Base-by-base conservation (phyloP, 257 asterid species). In the Handroanthus guayacan region DNA sequence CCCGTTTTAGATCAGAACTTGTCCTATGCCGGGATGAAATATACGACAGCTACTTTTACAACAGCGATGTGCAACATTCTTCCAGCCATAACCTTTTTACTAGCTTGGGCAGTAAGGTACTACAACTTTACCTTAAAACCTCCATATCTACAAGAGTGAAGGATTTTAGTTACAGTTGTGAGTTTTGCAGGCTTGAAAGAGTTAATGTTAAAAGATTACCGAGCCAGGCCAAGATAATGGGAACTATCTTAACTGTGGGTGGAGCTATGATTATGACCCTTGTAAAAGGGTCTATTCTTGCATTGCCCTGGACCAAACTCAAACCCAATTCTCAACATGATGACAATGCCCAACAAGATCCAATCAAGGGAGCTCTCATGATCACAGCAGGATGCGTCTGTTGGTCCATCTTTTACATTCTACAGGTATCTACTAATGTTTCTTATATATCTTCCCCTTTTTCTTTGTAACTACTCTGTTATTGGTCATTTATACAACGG, bases 201-300 rank as follows among this genome's bases (percentile, higher is more conserved):
- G 92, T 91, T 83, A 78, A 81, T 34, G 34, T 89, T 9, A 82
- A 75, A 52, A 82, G 74, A 61, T 2, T 86, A n/a, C 85, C 25
- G 2, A 84, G 90, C 74, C 89, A 86, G 36, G 89, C 89, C n/a
- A 91, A 93, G 75, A 80, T 88, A 7, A 6, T 81, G n/a, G 97
- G 98, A n/a, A 93, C 97, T 6, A 12, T 87, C 9, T 75, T 85
- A 2, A 88, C 91, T 0, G 76, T 88, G 17, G 86, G 92, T 41
- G 98, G 98, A 17, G 97, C 97, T 4, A 91, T 90, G 96, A 75
- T 91, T 14, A 88, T 93, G 93, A 91, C 91, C 25, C 73, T 93
- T 48, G 83, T 91, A 3, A 71, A 57, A 25, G 97, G 98, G 12
- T 88, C 88, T 1, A 44, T 67, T 39, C 71, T 93, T 60, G 74